Evolutionary conservation across 352 stramenopile species (phyloP), one percentile per base, ranked within the genome.

Genomic region (Globisporangium splendens): DNA sequence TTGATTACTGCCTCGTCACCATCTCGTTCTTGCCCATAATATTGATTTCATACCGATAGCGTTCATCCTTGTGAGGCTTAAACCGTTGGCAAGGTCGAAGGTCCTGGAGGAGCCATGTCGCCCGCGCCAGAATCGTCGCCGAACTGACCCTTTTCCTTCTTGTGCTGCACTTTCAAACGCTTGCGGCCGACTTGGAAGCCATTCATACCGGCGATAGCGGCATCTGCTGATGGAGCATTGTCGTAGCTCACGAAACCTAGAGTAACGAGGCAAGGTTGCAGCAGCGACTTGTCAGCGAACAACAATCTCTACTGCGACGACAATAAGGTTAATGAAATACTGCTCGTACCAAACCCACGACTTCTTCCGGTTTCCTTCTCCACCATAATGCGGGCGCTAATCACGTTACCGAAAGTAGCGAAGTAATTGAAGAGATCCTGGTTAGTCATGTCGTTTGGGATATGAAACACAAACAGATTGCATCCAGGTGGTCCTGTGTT

Each of bases 381-480:
- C 51, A 98, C 93, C 92, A 98, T 98, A 61, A 99, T 98, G 41
- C 93, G 83, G 43, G 96, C 96, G 69, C 87, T 97, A 65, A 99
- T 88, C 55, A 99, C 80, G 72, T 97, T 98, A 60, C 96, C 96
- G 79, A 97, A 98, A 35, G 86, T 88, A 65, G 72, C 79, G 79
- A 99, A 99, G 75, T 98, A 91, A 67, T 98, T 88, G 74, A 97
- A 98, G 76, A 99, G 92, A 80, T 98, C 94, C 70, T 93, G 75
- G 77, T 99, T 98, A 69, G 92, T 97, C 75, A 98, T 98, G 68
- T 98, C 88, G 86, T 98, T 98, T 62, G 96, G 96, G 79, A 99
- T 98, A 76, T 99, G 93, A 84, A 99, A 99, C 59, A 99, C 92
- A 86, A 98, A 99, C 21, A 99, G 76, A 77, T 98, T 99, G 69